Conservation (phyloP, 371 early-diverging fungal genomes). For the Capillidium heterosporum region DNA sequence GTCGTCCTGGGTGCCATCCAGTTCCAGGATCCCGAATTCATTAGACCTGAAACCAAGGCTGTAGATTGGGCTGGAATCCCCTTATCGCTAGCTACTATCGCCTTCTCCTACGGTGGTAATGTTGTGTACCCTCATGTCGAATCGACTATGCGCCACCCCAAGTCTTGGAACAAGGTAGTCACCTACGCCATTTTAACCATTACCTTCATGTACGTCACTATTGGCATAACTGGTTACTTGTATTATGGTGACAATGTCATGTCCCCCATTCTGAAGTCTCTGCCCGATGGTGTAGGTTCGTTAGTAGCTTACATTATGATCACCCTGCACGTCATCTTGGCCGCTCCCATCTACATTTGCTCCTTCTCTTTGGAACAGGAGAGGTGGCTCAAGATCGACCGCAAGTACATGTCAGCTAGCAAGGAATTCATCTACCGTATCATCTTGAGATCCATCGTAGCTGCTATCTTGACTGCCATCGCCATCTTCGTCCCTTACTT, state of each 20-base stretch:
- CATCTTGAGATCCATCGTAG: slow-evolving; percentile 29
- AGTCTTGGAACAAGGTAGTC: slow-evolving; percentile 49
- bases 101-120: slow-evolving; percentile 65
- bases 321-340: slow-evolving; percentile 61
- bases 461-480: slow-evolving; percentile 24
- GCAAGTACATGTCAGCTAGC: not conserved
- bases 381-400: not conserved
- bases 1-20: not conserved
- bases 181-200: slow-evolving; percentile 44
- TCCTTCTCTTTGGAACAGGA: slow-evolving; percentile 22
- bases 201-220: slow-evolving; percentile 49
- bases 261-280: slow-evolving; percentile 52
- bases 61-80: slow-evolving; percentile 15
- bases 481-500: slow-evolving; percentile 62
- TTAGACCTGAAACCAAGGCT: not conserved
- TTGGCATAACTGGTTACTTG: slow-evolving; percentile 58
- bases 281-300: slow-evolving; percentile 40
- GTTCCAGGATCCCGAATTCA: not conserved
- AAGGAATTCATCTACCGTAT: slow-evolving; percentile 33
- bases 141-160: slow-evolving; percentile 59
- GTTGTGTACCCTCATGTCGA: slow-evolving; percentile 72
- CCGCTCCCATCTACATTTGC: slow-evolving; percentile 64
- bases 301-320: slow-evolving; percentile 50
- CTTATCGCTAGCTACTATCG: slow-evolving; percentile 29
- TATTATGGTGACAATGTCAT: slow-evolving; percentile 48